phyloP scores from a whole-genome alignment of 1,284 basidiomycete genomes.

The Cutaneotrichosporon sp. region DNA sequence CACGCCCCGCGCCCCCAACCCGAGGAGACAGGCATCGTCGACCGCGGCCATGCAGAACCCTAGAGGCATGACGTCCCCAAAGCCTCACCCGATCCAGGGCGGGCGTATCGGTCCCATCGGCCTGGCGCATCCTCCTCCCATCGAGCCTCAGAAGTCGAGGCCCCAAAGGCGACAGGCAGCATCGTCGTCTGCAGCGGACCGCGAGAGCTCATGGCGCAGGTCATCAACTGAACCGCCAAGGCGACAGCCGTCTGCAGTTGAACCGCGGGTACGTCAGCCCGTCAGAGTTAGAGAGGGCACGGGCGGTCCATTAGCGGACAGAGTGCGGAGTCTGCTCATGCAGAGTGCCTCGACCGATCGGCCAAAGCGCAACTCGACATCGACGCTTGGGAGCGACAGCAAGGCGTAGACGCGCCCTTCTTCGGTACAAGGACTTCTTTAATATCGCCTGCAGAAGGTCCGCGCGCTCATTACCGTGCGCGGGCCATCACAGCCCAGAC shows the following conservation, averaged over 20 bases:
- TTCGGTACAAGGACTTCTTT: too few relatives aligned
- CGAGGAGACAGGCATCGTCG: not conserved
- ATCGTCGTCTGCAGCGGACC: not conserved
- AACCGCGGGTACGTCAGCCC: conserved; percentile 29
- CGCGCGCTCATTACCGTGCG: too few relatives aligned
- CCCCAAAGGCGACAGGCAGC: not conserved
- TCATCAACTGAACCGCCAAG: not conserved
- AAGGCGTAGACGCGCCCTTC: too few relatives aligned
- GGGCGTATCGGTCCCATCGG: conserved; percentile 33
- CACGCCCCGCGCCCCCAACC: not conserved
- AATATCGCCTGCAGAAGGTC: too few relatives aligned
- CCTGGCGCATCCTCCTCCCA: conserved; percentile 33
- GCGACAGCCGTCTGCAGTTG: conserved; percentile 1
- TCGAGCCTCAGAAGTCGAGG: conserved; percentile 8
- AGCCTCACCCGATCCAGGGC: conserved; percentile 38
- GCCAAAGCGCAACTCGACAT: not conserved
- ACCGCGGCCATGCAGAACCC: not conserved
- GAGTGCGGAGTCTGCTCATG: conserved; percentile 31
- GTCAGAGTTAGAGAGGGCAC: conserved; percentile 27
- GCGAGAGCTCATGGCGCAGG: not conserved
- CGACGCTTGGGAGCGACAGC: too few relatives aligned
- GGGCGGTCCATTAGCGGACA: conserved; percentile 23
- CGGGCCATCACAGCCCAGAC: too few relatives aligned
- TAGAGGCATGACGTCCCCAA: not conserved
- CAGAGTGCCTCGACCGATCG: conserved; percentile 21